Evolutionary conservation across 129 eudicot genomes (phyloP), one percentile per base, ranked within the genome.

Genomic region (Chrysanthemum makinoi): DNA sequence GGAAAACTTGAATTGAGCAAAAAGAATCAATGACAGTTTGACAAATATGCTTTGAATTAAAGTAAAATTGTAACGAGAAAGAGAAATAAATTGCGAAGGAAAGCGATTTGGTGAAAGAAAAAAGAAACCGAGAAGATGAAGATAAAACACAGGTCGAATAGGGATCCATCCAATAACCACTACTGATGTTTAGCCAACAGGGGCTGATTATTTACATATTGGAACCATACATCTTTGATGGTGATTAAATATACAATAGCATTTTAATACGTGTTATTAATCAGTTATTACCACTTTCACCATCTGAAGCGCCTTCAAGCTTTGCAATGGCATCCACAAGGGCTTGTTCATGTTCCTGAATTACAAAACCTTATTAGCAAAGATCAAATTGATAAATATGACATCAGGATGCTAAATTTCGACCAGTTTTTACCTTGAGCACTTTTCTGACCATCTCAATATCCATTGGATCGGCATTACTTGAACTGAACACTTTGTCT

Each of bases 311-410:
- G 26, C 85, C 91, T 67, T 78, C 87, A 70, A 91, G 86, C 81
- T 84, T 91, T n/a, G 94, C 90, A 75, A 91, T 89, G 6, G 98
- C 96, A 30, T 84, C 87, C 39, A 81, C 51, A 20, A 91, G 87
- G 24, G 91, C 87, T 81, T 86, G 87, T 71, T 91, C 98, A 78
- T 91, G 98, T 49, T 91, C 96, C 98, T 92, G 83, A 69, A 77
- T 58, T 43, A 62, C 46, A 10, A 65, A 50, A 74, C 59, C 13
- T 5, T 47, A 12, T 48, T 68, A 58, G 53, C 22, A 59, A 48
- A 22, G 9, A 51, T 30, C 49, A 15, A 16, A 35, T 44, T 44
- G 62, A 19, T 30, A 43, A 60, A 51, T n/a, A 10, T 39, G 43
- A 62, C 6, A 39, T 39, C 46, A 7, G 22, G 10, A 11, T 58